Evolutionary conservation across 192 early-diverging fungal species (phyloP), one percentile per base, ranked within the genome.

Genomic region (Umbelopsis ramanniana): DNA sequence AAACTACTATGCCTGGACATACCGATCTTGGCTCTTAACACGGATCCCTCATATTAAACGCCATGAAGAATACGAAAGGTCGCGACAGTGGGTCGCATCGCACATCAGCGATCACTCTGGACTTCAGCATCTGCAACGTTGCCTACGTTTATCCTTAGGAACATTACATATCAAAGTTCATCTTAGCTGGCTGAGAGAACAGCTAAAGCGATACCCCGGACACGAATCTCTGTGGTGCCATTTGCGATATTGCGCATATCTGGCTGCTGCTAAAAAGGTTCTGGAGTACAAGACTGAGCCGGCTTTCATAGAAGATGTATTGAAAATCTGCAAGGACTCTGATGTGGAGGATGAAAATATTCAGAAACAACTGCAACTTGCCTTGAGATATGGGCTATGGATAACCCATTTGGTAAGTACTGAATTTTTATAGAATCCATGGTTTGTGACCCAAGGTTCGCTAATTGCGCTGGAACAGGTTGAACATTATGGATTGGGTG

Each of bases 141-240:
- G 79, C 46, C 70, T 87, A 68, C 22, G 74, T 10, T 69, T 68
- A 15, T 6, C 17, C 1, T 6, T 26, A 21, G 21, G 9, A 46
- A 69, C 37, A 26, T 29, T n/a, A 10, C 19, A 17, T 21, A 22
- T 52, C 19, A 37, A 21, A 21, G 77, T 47, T 5, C 77, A 79
- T 52, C 24, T 67, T 9, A 40, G 5, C 0, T 79, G 77, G 77
- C 4, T 74, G 6, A 48, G 72, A 33, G 50, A 46, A 19, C 40
- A 83, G 15, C 76, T 85, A 15, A 22, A 45, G 40, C 68, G 54
- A 52, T 87, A 84, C 29, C 84, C 84, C 22, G 84, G 84, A 33
- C 84, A 87, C 52, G 86, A 87, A 66, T 70, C 84, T 1, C 52
- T 85, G 22, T 87, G 86, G 86, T 84, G 75, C 33, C 84, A 87